Conservation (phyloP, 495 filamentous ascomycete genomes). For the Xylaria bambusicola region DNA sequence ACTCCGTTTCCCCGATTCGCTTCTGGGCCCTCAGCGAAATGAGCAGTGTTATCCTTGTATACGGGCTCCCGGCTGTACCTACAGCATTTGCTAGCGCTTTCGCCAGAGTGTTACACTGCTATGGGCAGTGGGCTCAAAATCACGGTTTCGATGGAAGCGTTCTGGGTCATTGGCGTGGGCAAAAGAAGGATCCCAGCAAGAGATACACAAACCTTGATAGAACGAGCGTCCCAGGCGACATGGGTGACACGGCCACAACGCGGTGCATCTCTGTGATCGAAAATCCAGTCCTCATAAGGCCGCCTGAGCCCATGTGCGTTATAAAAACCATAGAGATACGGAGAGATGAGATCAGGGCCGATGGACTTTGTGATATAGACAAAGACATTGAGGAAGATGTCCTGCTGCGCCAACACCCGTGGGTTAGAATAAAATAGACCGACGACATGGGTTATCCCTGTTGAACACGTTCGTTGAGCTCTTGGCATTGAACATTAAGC, state of each 20-base stretch:
- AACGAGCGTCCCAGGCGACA: slow-evolving; percentile 4
- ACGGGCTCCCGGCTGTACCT: slow-evolving; percentile 1
- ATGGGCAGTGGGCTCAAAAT: neutral
- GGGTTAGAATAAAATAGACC: neutral
- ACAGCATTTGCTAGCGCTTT: neutral
- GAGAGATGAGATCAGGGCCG: slow-evolving; percentile 7
- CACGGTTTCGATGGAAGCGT: neutral
- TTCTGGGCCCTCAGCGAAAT: slow-evolving; percentile 18
- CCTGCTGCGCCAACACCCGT: slow-evolving; percentile 13
- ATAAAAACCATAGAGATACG: slow-evolving; percentile 8
- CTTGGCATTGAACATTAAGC: neutral
- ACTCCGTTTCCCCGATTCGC: neutral
- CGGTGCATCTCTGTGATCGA: neutral
- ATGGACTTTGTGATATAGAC: neutral
- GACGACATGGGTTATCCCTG: neutral
- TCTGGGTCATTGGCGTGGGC: neutral
- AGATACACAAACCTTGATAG: slow-evolving; percentile 13
- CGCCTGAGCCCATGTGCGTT: neutral
- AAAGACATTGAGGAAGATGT: slow-evolving; percentile 6
- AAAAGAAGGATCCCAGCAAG: neutral
- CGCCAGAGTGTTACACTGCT: neutral
- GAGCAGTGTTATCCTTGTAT: slow-evolving; percentile 10
- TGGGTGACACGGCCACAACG: neutral
- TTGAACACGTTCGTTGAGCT: neutral
- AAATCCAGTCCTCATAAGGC: neutral